Conservation (phyloP, 306 rosid genomes). For the Potentilla sterilis region DNA sequence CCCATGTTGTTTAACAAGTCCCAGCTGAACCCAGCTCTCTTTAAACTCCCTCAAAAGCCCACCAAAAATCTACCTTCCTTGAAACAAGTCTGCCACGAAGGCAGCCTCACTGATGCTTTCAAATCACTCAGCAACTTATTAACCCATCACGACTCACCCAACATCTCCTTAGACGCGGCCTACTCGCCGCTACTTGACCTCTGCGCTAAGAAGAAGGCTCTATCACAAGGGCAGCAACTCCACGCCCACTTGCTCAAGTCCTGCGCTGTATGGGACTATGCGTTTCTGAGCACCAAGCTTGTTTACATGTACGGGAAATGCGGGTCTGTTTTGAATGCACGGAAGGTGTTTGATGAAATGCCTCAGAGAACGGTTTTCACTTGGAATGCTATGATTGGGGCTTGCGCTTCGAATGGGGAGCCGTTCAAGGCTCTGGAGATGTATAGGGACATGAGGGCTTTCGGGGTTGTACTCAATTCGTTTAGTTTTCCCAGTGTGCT, state of each 20-base stretch:
- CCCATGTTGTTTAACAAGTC: slow-evolving; percentile 14
- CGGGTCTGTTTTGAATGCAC: slow-evolving; percentile 41
- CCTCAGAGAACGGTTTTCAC: slow-evolving; percentile 51
- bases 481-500: slow-evolving; percentile 54
- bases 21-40: slow-evolving; percentile 7
- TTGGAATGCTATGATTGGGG: slow-evolving; percentile 74
- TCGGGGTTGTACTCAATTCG: slow-evolving; percentile 46
- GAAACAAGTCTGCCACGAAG: slow-evolving; percentile 23
- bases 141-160: slow-evolving; percentile 11
- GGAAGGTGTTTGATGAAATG: slow-evolving; percentile 60
- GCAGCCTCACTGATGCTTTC: slow-evolving; percentile 40
- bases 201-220: slow-evolving; percentile 47
- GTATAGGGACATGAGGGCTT: slow-evolving; percentile 50
- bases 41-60: slow-evolving; percentile 29
- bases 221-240: slow-evolving; percentile 54
- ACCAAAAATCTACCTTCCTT: slow-evolving; percentile 10
- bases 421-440: slow-evolving; percentile 44
- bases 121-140: slow-evolving; percentile 33
- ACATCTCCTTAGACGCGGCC: slow-evolving; percentile 34
- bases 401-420: slow-evolving; percentile 53
- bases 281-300: slow-evolving; percentile 56
- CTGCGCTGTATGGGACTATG: slow-evolving; percentile 26
- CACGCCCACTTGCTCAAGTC: slow-evolving; percentile 57
- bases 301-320: slow-evolving; percentile 62
- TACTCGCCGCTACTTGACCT: slow-evolving; percentile 59